Percentiles rank a stretch among this genome's conserved stretches.
phyloP scores from a whole-genome alignment of 176 grass and related monocot genomes.

The Paspalum vaginatum region DNA sequence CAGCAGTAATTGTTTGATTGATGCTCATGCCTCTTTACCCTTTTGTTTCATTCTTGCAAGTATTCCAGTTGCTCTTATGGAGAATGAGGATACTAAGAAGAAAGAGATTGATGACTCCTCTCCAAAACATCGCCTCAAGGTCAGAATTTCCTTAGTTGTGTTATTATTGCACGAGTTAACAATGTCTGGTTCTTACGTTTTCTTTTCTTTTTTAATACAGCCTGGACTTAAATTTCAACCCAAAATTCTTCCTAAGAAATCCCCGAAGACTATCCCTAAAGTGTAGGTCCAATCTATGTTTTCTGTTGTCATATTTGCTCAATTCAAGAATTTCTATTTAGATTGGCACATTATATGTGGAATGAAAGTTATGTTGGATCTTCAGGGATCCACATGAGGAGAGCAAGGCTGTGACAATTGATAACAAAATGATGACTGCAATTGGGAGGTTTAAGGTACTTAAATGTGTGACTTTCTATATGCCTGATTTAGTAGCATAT shows the following conservation, averaged over 20 bases:
- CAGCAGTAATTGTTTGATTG: neutral
- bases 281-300: constrained; percentile 10
- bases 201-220: constrained; percentile 9
- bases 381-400: constrained; percentile 51
- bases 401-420: constrained; percentile 33
- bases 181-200: constrained; percentile 15
- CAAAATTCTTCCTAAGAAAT: constrained; percentile 31
- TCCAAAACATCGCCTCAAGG: constrained; percentile 13
- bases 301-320: constrained; percentile 11
- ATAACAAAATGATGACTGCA: constrained; percentile 41
- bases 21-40: neutral
- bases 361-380: constrained; percentile 25
- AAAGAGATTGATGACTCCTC: constrained; percentile 25
- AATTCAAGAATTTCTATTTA: neutral
- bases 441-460: constrained; percentile 43
- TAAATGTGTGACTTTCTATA: neutral
- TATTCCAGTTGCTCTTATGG: constrained; percentile 33
- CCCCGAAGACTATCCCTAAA: constrained; percentile 24
- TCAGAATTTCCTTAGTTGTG: constrained; percentile 5
- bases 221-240: constrained; percentile 35
- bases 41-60: constrained; percentile 19
- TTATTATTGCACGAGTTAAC: neutral
- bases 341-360: neutral
- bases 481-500: constrained; percentile 16
- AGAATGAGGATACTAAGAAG: constrained; percentile 16